These are phyloP conservation scores for Elongisporangium senticosum DNA, from an alignment of 352 stramenopile species.

Conservation along the genomic window DNA sequence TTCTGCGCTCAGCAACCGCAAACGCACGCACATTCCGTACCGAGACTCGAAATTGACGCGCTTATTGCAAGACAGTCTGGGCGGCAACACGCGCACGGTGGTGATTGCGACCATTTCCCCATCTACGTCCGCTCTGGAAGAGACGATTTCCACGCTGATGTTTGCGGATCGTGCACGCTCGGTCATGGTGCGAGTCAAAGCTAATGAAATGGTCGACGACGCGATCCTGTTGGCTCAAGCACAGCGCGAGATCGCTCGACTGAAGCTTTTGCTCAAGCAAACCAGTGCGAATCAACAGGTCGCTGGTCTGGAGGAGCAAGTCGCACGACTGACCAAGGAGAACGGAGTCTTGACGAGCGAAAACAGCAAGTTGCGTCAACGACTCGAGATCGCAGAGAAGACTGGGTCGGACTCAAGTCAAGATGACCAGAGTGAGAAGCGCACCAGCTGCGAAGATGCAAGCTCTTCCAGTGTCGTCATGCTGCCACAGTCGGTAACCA, in stretches of 20 bases:
- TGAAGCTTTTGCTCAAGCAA: constrained; percentile 60
- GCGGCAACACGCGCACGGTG: constrained; percentile 86
- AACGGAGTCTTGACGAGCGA: constrained; percentile 39
- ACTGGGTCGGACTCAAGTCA: not conserved
- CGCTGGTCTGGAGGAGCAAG: constrained; percentile 35
- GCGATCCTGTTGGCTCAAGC: constrained; percentile 69
- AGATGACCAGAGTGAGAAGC: constrained; percentile 1
- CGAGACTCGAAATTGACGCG: constrained; percentile 97
- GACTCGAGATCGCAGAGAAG: constrained; percentile 16
- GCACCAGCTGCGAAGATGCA: not conserved
- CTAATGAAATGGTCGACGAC: constrained; percentile 81
- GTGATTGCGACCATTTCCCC: constrained; percentile 89
- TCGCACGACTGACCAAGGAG: constrained; percentile 28
- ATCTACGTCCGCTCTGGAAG: constrained; percentile 67
- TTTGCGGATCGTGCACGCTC: constrained; percentile 85
- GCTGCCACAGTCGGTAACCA: not conserved
- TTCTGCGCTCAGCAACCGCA: constrained; percentile 64
- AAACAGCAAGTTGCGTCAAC: constrained; percentile 45
- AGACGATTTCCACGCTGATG: constrained; percentile 88
- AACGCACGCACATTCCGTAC: constrained; percentile 91
- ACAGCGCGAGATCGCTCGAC: constrained; percentile 57
- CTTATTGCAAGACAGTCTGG: constrained; percentile 77
- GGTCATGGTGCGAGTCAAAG: constrained; percentile 67
- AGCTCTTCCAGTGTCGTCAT: constrained; percentile 2
- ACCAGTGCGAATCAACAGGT: constrained; percentile 24